Conservation (phyloP, 2,329 filamentous ascomycete genomes). For the Aspergillus hiratsukae region DNA sequence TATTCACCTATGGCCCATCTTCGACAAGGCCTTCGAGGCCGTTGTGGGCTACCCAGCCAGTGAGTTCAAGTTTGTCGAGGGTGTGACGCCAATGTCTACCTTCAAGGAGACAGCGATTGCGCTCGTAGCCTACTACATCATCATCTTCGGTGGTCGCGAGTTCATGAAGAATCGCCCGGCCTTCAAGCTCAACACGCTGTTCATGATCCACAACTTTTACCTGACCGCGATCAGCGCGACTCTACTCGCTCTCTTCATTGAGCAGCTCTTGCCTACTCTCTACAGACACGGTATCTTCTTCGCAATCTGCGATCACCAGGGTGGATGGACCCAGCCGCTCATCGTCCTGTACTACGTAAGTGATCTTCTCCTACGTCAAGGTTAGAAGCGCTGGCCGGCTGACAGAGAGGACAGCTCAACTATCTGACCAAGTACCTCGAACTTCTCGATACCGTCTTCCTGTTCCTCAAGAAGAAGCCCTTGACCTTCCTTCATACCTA, state of each 20-base stretch:
- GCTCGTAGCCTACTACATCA: constrained; percentile 81
- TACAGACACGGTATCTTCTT: constrained; percentile 79
- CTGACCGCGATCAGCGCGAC: constrained; percentile 78
- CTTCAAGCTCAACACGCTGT: constrained; percentile 81
- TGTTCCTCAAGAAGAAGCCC: constrained; percentile 99
- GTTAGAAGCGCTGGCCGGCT: not conserved
- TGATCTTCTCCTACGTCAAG: constrained; percentile 16
- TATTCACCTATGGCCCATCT: constrained; percentile 87
- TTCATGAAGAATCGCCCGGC: constrained; percentile 82
- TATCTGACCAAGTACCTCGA: constrained; percentile 98
- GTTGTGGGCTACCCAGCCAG: constrained; percentile 76
- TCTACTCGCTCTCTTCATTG: constrained; percentile 78
- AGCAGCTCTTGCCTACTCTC: constrained; percentile 83
- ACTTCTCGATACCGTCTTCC: constrained; percentile 89
- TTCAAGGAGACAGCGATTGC: constrained; percentile 75
- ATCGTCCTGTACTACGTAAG: constrained; percentile 95
- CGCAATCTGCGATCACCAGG: constrained; percentile 69
- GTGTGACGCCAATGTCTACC: constrained; percentile 84
- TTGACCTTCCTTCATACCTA: constrained; percentile 99
- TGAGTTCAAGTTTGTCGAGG: constrained; percentile 78
- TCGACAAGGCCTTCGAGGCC: constrained; percentile 76
- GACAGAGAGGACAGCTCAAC: constrained; percentile 63
- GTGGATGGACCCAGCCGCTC: constrained; percentile 90
- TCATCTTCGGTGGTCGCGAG: constrained; percentile 91
- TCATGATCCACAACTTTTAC: constrained; percentile 96